Base-by-base conservation (phyloP, 202 grass and related monocot species). In the Schoenoplectus triqueter region DNA sequence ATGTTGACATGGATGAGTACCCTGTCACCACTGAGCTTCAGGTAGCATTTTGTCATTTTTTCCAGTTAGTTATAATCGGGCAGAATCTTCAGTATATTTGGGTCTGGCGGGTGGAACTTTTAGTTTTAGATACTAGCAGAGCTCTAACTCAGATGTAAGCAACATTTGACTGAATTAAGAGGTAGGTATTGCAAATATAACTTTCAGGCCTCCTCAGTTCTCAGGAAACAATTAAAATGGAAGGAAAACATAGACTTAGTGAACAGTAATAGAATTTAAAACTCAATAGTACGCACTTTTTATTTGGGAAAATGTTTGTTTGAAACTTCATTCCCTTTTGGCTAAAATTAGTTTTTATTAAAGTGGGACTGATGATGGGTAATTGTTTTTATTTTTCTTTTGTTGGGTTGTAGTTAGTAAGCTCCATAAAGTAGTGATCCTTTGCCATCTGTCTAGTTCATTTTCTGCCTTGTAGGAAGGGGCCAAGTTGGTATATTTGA, bases 1-100 rank as follows among this genome's bases (percentile, higher is more conserved):
- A 94, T 52, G 92, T 90, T 73, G 92, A 94, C 78, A 94, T 94
- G 92, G 92, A 94, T 70, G 92, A 93, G 84, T 96, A 96, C 88
- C 91, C 94, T 0, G 89, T 95, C 57, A 96, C 94, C 59, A 96
- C 91, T 3, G 93, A 95, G 86, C 87, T 96, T 77, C 91, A 93
- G 91, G 94, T 92, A 68, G 2, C 7, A 64, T 10, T 63, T 72
- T 84, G 4, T 39, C 7, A 14, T 59, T 3, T 49, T 73, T 73
- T 19, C 13, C 11, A 21, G 8, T 56, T n/a, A 57, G 10, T 56
- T 40, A 41, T 40, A 56, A n/a, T 56, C 15, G 11, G 13, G 40
- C 11, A 31, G 21, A 56, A 14, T 55, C 39, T 40, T 0, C 50
- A 59, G 13, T 56, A 41, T 51, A 11, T 78, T 22, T 67, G 3